phyloP scores from a whole-genome alignment of 1,284 basidiomycete genomes.

The Veloporphyrellus conicus region DNA sequence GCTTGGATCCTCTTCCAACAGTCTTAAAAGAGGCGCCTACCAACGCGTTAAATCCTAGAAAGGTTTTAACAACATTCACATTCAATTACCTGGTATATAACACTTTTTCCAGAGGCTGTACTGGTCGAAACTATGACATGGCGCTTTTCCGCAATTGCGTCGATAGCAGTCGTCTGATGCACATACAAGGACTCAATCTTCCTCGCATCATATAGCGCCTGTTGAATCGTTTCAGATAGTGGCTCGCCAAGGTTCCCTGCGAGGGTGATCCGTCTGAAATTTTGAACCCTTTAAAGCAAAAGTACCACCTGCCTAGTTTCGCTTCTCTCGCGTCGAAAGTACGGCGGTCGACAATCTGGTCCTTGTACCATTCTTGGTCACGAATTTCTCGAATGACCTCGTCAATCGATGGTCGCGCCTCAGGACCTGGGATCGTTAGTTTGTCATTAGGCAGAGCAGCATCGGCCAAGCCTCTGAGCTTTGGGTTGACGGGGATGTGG shows the following conservation, averaged over 20 bases:
- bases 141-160: slow-evolving; percentile 55
- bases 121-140: slow-evolving; percentile 88
- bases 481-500: slow-evolving; percentile 66
- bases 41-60: not conserved
- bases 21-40: slow-evolving; percentile 70
- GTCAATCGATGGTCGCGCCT: slow-evolving; percentile 55
- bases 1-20: slow-evolving; percentile 58
- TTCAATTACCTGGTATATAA: slow-evolving; percentile 73
- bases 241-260: slow-evolving; percentile 52
- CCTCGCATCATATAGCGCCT: slow-evolving; percentile 60
- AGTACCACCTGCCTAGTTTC: slow-evolving; percentile 42
- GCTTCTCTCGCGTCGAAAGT: slow-evolving; percentile 52
- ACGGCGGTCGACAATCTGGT: slow-evolving; percentile 61
- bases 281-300: not conserved
- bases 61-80: not conserved
- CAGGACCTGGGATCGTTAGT: slow-evolving; percentile 42
- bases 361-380: slow-evolving; percentile 58
- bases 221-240: slow-evolving; percentile 54
- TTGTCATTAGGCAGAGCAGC: slow-evolving; percentile 1
- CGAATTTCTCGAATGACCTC: slow-evolving; percentile 56
- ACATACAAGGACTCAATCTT: slow-evolving; percentile 68
- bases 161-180: slow-evolving; percentile 79
- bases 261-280: not conserved
- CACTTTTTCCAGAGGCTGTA: slow-evolving; percentile 88
- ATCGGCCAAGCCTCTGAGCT: slow-evolving; percentile 13